A percentile compares a stretch with the other conserved stretches of the same genome.
phyloP scores from a whole-genome alignment of 768 basidiomycete species.

The Mycena maculata region DNA sequence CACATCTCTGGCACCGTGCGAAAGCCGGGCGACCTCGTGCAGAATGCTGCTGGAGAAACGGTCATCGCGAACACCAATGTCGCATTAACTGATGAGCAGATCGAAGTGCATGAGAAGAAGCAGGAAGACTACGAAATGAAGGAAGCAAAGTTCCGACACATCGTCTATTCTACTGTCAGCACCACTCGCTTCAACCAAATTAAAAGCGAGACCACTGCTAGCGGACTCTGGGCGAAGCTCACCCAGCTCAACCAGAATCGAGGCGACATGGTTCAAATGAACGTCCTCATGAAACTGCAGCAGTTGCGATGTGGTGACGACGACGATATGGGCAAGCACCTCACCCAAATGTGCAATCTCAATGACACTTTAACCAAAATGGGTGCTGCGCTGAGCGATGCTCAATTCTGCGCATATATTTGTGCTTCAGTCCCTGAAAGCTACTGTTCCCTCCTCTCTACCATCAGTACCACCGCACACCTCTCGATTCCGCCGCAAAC shows the following conservation, averaged over 20 bases:
- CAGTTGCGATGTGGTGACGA: neutral
- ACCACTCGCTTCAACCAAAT: neutral
- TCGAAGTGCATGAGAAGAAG: constrained; percentile 1
- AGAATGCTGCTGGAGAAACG: neutral
- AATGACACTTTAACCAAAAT: neutral
- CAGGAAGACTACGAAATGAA: constrained; percentile 3
- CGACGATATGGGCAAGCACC: neutral
- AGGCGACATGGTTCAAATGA: constrained; percentile 10
- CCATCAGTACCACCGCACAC: neutral
- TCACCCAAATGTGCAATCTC: neutral
- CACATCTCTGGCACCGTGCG: neutral
- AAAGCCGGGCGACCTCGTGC: neutral
- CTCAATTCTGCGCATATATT: constrained; percentile 1
- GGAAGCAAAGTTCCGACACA: neutral
- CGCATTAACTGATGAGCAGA: neutral
- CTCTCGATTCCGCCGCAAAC: neutral
- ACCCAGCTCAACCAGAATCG: neutral
- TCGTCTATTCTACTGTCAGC: constrained; percentile 5
- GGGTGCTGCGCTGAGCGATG: neutral
- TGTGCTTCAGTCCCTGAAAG: neutral
- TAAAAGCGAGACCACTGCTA: neutral
- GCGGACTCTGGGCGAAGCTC: neutral
- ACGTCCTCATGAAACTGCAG: constrained; percentile 3
- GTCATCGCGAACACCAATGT: neutral
- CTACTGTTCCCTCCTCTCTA: constrained; percentile 1